A percentile compares a stretch with the other conserved stretches of the same genome.
These are phyloP conservation scores for Termitomyces sp. DNA, from an alignment of 768 basidiomycete species.

Conservation along the genomic window DNA sequence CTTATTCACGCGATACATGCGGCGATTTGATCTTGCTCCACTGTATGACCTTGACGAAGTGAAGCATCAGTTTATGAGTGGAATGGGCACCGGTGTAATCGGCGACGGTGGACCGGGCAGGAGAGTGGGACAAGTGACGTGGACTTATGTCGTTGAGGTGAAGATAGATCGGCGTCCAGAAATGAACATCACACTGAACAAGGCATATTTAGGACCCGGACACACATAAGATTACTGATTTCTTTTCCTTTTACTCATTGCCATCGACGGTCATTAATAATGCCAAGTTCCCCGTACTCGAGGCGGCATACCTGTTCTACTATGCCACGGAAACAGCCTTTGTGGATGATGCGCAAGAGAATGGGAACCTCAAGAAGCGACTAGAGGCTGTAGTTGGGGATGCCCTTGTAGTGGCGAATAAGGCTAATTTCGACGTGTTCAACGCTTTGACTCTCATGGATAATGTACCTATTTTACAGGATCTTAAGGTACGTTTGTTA, in stretches of 20 bases:
- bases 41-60: slow-evolving; percentile 75
- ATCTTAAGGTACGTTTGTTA: slow-evolving; percentile 64
- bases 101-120: slow-evolving; percentile 49
- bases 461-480: slow-evolving; percentile 76
- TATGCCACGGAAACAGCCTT: slow-evolving; percentile 85
- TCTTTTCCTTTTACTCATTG: slow-evolving; percentile 95
- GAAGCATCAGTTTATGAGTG: slow-evolving; percentile 85
- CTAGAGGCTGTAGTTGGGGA: slow-evolving; percentile 74
- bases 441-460: slow-evolving; percentile 97
- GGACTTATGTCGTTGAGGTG: slow-evolving; percentile 97
- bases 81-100: slow-evolving; percentile 58
- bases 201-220: slow-evolving; percentile 60
- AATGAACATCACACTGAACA: neutral
- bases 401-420: slow-evolving; percentile 75
- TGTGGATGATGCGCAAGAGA: slow-evolving; percentile 55
- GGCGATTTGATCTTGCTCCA: slow-evolving; percentile 81
- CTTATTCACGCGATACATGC: slow-evolving; percentile 76
- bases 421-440: slow-evolving; percentile 92
- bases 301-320: slow-evolving; percentile 95
- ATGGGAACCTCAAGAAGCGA: slow-evolving; percentile 61
- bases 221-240: slow-evolving; percentile 86
- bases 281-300: slow-evolving; percentile 65
- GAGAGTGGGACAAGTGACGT: slow-evolving; percentile 83
- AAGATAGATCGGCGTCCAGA: slow-evolving; percentile 38
- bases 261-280: slow-evolving; percentile 90